Evolutionary conservation across 2,329 filamentous ascomycete species (phyloP), one percentile per base, ranked within the genome.

Genomic region (Hypoxylon sp.): DNA sequence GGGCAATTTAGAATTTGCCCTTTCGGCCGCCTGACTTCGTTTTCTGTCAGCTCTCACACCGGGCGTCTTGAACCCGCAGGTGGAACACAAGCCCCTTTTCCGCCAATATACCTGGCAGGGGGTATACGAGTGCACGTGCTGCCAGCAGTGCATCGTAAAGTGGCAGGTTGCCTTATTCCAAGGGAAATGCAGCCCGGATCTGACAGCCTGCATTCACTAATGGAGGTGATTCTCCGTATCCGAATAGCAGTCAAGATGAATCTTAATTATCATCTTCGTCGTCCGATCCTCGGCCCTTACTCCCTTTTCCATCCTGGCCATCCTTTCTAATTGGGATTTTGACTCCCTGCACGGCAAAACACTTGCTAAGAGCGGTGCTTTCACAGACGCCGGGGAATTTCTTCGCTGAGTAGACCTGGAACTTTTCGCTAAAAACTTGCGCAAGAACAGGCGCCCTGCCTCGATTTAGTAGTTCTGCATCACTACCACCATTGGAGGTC

Each of bases 371-470:
- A 3, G 89, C 82, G 0, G 96, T 99, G 79, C 92, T 97, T 78
- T 98, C 95, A 63, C 97, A 97, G 1, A 99, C 96, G 43, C 96
- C 96, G 0, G 96, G 96, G 80, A 99, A 99, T 76, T 98, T 98
- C 86, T 99, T 99, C 51, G 96, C 96, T 2, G 93, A 97, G 81
- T 91, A 98, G 30, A 99, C 96, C 59, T 93, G 93, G 83, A 99
- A 98, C 2, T 90, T 86, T 3, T 97, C 92, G 51, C 93, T 97
- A 80, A 95, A 98, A 74, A 90, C 91, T 7, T 90, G 91, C 0
- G 95, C 94, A 17, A 98, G 86, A 11, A 98, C 91, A 0, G 93
- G 93, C 0, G 93, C 92, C 69, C 89, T 90, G 61, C 90, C 91
- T 38, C 87, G 90, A 78, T 94, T 96, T 66, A 97, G 83, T 77